Percentiles rank a stretch among this genome's conserved stretches.
Evolutionary conservation across 768 basidiomycete genomes (phyloP).

Genomic region (Pisolithus orientalis): DNA sequence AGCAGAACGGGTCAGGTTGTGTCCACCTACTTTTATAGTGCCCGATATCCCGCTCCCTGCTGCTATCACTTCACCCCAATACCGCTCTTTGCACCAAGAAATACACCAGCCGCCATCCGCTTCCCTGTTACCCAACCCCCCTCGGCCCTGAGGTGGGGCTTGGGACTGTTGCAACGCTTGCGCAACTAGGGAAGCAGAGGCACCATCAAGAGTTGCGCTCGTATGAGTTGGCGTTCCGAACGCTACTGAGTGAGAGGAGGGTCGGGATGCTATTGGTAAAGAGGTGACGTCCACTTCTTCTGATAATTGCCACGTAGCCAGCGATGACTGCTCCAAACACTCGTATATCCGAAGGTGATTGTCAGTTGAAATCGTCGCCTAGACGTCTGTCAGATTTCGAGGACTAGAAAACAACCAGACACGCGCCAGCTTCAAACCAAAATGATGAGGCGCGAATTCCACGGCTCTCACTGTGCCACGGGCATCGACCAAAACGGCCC

Average conservation of each 20-base stretch:
- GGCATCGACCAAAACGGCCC: slow-evolving; percentile 72
- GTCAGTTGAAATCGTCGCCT: slow-evolving; percentile 90
- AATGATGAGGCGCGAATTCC: slow-evolving; percentile 83
- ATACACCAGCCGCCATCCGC: slow-evolving; percentile 91
- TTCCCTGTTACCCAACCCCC: slow-evolving; percentile 58
- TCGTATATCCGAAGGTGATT: slow-evolving; percentile 86
- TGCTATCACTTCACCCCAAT: slow-evolving; percentile 91
- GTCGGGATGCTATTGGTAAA: slow-evolving; percentile 39
- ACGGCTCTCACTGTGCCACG: slow-evolving; percentile 80
- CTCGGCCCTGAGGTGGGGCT: slow-evolving; percentile 27
- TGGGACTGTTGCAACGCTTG: slow-evolving; percentile 56
- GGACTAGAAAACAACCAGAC: background rate
- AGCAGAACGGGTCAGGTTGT: background rate
- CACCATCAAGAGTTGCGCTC: slow-evolving; percentile 44
- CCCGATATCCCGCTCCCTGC: slow-evolving; percentile 68
- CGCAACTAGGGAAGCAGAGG: slow-evolving; percentile 53
- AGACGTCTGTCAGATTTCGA: background rate
- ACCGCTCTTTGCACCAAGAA: slow-evolving; percentile 93
- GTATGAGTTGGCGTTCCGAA: slow-evolving; percentile 72
- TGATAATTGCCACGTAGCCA: slow-evolving; percentile 67
- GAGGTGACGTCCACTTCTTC: slow-evolving; percentile 71
- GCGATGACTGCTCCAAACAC: slow-evolving; percentile 68
- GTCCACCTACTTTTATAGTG: slow-evolving; percentile 58
- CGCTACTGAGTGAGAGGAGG: slow-evolving; percentile 48
- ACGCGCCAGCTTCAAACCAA: slow-evolving; percentile 83